Percentiles rank a stretch among this genome's conserved stretches.
phyloP scores from a whole-genome alignment of 768 basidiomycete species.

The Collybiopsis confluens region DNA sequence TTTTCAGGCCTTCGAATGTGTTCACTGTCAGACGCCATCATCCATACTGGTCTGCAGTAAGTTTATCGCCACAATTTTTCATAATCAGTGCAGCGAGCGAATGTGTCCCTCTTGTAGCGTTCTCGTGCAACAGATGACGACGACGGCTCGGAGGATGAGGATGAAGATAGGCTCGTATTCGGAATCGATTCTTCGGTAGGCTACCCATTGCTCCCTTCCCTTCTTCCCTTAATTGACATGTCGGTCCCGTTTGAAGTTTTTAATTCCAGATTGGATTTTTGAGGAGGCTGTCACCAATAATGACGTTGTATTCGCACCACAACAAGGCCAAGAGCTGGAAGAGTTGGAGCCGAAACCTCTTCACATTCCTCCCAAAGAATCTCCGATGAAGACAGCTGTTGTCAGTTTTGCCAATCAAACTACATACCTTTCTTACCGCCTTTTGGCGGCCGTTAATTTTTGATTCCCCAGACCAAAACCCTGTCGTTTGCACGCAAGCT shows the following conservation, averaged over 20 bases:
- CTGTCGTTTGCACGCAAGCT: neutral
- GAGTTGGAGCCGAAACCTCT: neutral
- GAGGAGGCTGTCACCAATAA: neutral
- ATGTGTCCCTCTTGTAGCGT: neutral
- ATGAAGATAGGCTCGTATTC: neutral
- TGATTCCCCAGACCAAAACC: neutral
- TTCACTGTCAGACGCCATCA: slow-evolving; percentile 1
- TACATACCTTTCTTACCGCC: too few relatives aligned
- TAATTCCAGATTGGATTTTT: slow-evolving; percentile 4
- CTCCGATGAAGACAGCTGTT: neutral
- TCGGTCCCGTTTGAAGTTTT: neutral
- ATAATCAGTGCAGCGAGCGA: neutral
- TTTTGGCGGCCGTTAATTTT: too few relatives aligned
- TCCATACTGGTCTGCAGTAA: neutral
- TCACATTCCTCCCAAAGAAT: neutral
- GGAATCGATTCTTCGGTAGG: slow-evolving; percentile 4
- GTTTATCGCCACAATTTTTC: neutral
- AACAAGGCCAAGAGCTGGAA: neutral
- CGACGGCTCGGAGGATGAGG: neutral
- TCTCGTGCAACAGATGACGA: neutral
- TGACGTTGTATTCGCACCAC: neutral
- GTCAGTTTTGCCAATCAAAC: neutral
- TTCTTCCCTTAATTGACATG: neutral
- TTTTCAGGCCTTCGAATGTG: slow-evolving; percentile 1
- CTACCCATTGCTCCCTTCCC: neutral